Conservation (phyloP, 2,329 filamentous ascomycete genomes). For the Colletotrichum liriopes region DNA sequence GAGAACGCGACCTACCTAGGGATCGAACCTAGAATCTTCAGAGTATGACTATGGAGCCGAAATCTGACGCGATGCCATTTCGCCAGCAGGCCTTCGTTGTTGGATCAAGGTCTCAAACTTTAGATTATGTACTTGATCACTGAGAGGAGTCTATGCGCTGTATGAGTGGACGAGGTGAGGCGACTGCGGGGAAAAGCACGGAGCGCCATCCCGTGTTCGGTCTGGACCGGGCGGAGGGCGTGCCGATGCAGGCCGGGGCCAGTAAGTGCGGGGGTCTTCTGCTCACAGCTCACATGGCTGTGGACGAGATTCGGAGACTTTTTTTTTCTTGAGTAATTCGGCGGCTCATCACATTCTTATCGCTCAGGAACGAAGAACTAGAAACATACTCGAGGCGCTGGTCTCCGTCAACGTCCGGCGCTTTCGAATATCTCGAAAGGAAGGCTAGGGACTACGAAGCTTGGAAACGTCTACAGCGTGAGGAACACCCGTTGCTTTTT, state of each 20-base stretch:
- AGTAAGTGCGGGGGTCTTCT: not conserved
- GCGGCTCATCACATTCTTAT: too few relatives aligned
- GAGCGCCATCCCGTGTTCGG: constrained; percentile 14
- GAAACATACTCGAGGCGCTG: not conserved
- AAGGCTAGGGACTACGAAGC: too few relatives aligned
- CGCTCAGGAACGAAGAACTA: not conserved
- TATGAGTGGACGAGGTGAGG: too few relatives aligned
- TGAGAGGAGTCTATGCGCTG: not conserved
- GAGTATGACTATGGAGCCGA: constrained; percentile 35
- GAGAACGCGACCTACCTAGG: constrained; percentile 27
- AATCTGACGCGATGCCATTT: constrained; percentile 44
- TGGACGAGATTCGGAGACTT: not conserved
- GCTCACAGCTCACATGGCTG: not conserved
- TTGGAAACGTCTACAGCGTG: not conserved
- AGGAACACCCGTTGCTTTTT: not conserved
- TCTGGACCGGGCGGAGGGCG: not conserved
- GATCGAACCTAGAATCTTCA: constrained; percentile 43
- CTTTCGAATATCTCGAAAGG: not conserved
- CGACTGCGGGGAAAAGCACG: not conserved
- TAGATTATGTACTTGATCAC: fast-evolving
- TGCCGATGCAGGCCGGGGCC: constrained; percentile 5
- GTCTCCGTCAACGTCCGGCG: not conserved
- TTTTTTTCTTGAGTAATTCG: not conserved
- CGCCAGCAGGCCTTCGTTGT: constrained; percentile 36
- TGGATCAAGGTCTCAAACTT: fast-evolving